Evolutionary conservation across 1,139 yeast genomes (phyloP).

Genomic region (Yamadazyma diddensiae): DNA sequence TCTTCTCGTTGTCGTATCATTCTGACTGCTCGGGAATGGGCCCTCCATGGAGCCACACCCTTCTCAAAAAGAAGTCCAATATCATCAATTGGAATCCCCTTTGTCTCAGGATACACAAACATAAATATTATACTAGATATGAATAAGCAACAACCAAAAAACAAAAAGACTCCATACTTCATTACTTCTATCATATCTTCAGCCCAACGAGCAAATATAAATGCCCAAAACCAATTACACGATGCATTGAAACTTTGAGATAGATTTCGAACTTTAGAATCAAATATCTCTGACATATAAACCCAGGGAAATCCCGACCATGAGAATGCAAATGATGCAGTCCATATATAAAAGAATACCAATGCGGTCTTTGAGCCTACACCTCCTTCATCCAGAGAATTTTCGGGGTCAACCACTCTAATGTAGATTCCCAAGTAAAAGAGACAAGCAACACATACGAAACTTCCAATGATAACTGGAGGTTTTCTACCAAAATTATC

Average conservation of each 20-base stretch:
- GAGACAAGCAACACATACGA: conserved; percentile 47
- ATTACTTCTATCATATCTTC: conserved; percentile 40
- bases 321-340: conserved; percentile 38
- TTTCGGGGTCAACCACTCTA: conserved; percentile 37
- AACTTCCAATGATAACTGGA: conserved; percentile 38
- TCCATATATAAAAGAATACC: conserved; percentile 48
- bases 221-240: conserved; percentile 50
- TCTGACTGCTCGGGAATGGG: conserved; percentile 12
- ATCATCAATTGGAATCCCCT: conserved; percentile 42
- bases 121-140: conserved; percentile 32
- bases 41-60: conserved; percentile 13
- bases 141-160: conserved; percentile 38
- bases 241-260: conserved; percentile 46
- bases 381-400: conserved; percentile 9
- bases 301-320: conserved; percentile 54
- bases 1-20: conserved; percentile 8
- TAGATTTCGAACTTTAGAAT: conserved; percentile 39
- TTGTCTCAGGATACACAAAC: conserved; percentile 45
- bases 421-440: conserved; percentile 51
- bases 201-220: conserved; percentile 45
- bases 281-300: conserved; percentile 44
- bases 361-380: conserved; percentile 49
- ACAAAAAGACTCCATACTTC: conserved; percentile 43
- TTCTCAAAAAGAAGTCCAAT: conserved; percentile 38
- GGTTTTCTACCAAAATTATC: conserved; percentile 48